Evolutionary conservation across 352 stramenopile genomes (phyloP).

Genomic region (Saprolegnia parasitica): DNA sequence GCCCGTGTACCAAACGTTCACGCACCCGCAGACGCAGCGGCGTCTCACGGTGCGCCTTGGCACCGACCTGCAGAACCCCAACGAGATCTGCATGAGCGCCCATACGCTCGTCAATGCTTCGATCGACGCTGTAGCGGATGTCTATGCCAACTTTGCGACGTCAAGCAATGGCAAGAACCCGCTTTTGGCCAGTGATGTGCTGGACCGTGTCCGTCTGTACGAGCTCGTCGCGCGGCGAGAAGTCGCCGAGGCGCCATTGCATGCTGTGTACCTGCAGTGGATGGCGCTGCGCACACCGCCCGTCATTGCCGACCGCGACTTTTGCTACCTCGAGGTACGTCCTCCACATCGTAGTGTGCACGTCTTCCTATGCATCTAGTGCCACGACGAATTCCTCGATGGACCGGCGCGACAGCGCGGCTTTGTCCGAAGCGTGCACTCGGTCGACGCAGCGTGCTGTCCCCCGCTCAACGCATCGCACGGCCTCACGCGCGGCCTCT

Average conservation of each 20-base stretch:
- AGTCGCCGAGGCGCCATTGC: slow-evolving; percentile 50
- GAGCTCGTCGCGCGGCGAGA: slow-evolving; percentile 37
- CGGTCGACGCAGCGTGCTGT: slow-evolving; percentile 64
- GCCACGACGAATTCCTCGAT: slow-evolving; percentile 82
- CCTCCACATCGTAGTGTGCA: neutral
- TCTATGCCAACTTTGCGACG: slow-evolving; percentile 41
- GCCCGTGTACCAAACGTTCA: slow-evolving; percentile 58
- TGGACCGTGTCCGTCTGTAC: slow-evolving; percentile 71
- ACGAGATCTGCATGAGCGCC: slow-evolving; percentile 41
- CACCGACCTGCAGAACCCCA: slow-evolving; percentile 15
- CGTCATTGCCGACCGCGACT: slow-evolving; percentile 75
- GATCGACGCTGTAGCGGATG: slow-evolving; percentile 74
- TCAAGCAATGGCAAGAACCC: slow-evolving; percentile 64
- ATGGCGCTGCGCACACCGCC: slow-evolving; percentile 65
- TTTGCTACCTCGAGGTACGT: slow-evolving; percentile 54
- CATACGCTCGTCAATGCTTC: slow-evolving; percentile 64
- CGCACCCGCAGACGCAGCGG: slow-evolving; percentile 12
- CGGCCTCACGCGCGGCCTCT: slow-evolving; percentile 57
- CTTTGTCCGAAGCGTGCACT: slow-evolving; percentile 75
- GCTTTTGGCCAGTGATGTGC: slow-evolving; percentile 36
- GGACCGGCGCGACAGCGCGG: slow-evolving; percentile 58
- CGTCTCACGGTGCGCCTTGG: slow-evolving; percentile 18
- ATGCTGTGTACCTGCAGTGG: slow-evolving; percentile 79
- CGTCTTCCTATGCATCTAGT: slow-evolving; percentile 30
- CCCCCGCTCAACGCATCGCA: slow-evolving; percentile 53